Conservation (phyloP, 2,329 filamentous ascomycete genomes). For the Helicocarpus griseus region DNA sequence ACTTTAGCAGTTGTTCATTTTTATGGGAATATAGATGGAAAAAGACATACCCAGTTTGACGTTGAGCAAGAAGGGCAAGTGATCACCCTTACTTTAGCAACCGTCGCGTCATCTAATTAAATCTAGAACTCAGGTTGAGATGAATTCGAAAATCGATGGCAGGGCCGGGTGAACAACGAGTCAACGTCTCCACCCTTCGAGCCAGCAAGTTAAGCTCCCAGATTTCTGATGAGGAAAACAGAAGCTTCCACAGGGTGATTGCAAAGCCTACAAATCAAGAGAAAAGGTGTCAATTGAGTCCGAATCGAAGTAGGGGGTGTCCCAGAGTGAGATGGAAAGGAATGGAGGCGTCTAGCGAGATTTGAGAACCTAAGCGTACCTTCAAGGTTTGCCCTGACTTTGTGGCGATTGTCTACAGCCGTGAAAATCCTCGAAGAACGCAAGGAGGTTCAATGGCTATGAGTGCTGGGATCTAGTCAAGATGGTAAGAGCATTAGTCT, state of each 20-base stretch:
- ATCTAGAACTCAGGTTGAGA: constrained; percentile 30
- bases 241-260: constrained; percentile 27
- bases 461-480: background rate
- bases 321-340: background rate
- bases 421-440: background rate
- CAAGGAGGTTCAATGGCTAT: background rate
- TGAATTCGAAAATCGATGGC: constrained; percentile 25
- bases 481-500: background rate
- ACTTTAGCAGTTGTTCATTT: constrained; percentile 13
- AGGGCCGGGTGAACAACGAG: constrained; percentile 35
- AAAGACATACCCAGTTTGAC: constrained; percentile 32
- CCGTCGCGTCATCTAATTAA: constrained; percentile 38
- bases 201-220: constrained; percentile 21
- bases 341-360: background rate
- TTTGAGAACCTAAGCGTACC: background rate
- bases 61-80: constrained; percentile 16
- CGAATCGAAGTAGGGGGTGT: background rate
- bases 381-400: constrained; percentile 1
- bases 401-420: background rate
- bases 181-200: constrained; percentile 38
- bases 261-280: constrained; percentile 20
- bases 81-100: constrained; percentile 33
- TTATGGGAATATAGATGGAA: constrained; percentile 14
- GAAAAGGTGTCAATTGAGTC: constrained; percentile 1
- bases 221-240: constrained; percentile 22